These are phyloP conservation scores for Pilobolus umbonatus DNA, from an alignment of 192 early-diverging fungal genomes.

Conservation along the genomic window DNA sequence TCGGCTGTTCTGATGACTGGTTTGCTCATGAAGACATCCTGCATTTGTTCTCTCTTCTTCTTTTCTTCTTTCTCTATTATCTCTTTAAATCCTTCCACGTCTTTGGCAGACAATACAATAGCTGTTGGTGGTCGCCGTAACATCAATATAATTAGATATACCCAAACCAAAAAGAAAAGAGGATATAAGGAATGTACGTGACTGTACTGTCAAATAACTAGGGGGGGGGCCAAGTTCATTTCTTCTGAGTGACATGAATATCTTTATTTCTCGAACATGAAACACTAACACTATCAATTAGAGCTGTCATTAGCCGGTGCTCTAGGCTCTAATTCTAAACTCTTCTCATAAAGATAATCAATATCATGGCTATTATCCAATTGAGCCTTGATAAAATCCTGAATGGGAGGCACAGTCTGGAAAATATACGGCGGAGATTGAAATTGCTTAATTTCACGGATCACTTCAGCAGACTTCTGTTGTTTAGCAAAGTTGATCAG, in stretches of 20 bases:
- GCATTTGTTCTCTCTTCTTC: too few species aligned
- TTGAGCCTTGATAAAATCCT: conserved; percentile 67
- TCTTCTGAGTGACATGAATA: too few species aligned
- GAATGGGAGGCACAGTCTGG: conserved; percentile 73
- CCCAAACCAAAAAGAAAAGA: too few species aligned
- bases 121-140: too few species aligned
- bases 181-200: not conserved
- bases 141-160: too few species aligned
- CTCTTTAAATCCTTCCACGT: too few species aligned
- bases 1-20: too few species aligned
- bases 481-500: conserved; percentile 94
- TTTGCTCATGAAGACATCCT: too few species aligned
- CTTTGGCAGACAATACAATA: too few species aligned
- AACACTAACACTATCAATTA: not conserved
- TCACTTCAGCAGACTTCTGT: conserved; percentile 80
- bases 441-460: conserved; percentile 90
- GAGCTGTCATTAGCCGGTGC: conserved; percentile 2
- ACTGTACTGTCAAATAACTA: not conserved
- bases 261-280: not conserved
- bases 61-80: too few species aligned
- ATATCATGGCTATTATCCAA: conserved; percentile 68
- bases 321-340: conserved; percentile 75
- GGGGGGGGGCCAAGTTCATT: too few species aligned
- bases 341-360: conserved; percentile 71
- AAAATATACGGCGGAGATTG: conserved; percentile 80